Evolutionary conservation across 495 filamentous ascomycete genomes (phyloP).

Genomic region (Penicillium egyptiacum): DNA sequence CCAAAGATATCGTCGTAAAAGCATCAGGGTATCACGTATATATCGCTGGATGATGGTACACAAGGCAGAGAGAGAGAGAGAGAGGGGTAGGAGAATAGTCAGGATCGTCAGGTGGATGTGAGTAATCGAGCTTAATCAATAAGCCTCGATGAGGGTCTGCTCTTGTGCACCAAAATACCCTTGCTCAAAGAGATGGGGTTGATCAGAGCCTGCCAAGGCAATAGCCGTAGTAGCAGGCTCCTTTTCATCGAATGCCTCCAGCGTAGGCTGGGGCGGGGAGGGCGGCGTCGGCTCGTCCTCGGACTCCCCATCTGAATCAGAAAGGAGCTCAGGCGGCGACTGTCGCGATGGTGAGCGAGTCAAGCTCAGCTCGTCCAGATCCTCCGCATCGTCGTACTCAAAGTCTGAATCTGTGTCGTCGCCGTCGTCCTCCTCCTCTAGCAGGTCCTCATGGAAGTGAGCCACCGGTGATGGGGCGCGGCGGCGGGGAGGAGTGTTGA

Average conservation of each 20-base stretch:
- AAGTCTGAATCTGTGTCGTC: conserved; percentile 51
- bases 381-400: conserved; percentile 68
- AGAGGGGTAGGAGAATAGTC: not conserved
- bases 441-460: conserved; percentile 43
- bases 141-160: conserved; percentile 46
- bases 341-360: conserved; percentile 71
- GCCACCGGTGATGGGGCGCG: conserved; percentile 42
- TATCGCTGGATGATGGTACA: conserved; percentile 28
- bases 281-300: conserved; percentile 77
- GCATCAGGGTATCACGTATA: conserved; percentile 30
- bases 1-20: conserved; percentile 18
- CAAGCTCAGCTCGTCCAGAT: conserved; percentile 65
- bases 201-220: conserved; percentile 40
- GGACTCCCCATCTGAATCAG: conserved; percentile 66
- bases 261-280: conserved; percentile 69
- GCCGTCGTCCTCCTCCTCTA: conserved; percentile 49
- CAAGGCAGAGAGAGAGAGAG: conserved; percentile 18
- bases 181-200: conserved; percentile 54
- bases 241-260: conserved; percentile 72
- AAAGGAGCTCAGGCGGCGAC: conserved; percentile 75
- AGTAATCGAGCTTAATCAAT: conserved; percentile 25
- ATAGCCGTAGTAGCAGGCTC: conserved; percentile 54
- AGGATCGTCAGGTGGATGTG: not conserved
- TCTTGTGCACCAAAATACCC: conserved; percentile 60
- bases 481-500: conserved; percentile 39